phyloP scores from a whole-genome alignment of 31 red algal species.

The Asparagopsis taxiformis region DNA sequence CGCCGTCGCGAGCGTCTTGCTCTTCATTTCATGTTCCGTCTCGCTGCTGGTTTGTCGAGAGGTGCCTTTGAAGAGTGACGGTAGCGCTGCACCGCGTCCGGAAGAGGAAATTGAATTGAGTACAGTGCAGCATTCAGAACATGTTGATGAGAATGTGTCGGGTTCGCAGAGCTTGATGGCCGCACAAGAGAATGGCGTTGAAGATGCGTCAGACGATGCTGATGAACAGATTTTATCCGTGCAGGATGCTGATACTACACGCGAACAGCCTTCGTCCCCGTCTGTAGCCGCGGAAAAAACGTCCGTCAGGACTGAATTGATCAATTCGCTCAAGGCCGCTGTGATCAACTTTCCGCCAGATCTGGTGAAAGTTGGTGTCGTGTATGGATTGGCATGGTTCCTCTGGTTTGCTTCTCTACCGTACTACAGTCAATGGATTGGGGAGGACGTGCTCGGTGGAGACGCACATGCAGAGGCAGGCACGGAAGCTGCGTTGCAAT shows the following conservation, averaged over 20 bases:
- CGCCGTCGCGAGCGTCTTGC: conserved; percentile 29
- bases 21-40: conserved; percentile 32
- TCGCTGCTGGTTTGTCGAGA: conserved; percentile 55
- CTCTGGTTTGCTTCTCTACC: conserved; percentile 67
- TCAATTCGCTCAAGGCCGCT: conserved; percentile 6
- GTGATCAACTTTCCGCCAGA: conserved; percentile 43
- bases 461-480: conserved; percentile 45
- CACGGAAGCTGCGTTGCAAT: conserved; percentile 23
- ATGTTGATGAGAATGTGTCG: conserved; percentile 27
- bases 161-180: no score
- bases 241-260: no score
- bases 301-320: conserved; percentile 7
- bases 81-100: not conserved
- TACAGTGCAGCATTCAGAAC: not conserved
- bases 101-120: conserved; percentile 18
- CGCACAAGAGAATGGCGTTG: no score
- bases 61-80: conserved; percentile 10
- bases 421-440: conserved; percentile 67
- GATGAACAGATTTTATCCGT: not conserved
- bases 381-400: conserved; percentile 70
- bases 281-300: not conserved
- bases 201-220: no score
- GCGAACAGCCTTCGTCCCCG: no score
- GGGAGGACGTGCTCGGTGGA: conserved; percentile 61
- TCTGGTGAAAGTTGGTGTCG: conserved; percentile 48